Conservation (phyloP, 306 rosid genomes). For the Phaseolus lunatus region DNA sequence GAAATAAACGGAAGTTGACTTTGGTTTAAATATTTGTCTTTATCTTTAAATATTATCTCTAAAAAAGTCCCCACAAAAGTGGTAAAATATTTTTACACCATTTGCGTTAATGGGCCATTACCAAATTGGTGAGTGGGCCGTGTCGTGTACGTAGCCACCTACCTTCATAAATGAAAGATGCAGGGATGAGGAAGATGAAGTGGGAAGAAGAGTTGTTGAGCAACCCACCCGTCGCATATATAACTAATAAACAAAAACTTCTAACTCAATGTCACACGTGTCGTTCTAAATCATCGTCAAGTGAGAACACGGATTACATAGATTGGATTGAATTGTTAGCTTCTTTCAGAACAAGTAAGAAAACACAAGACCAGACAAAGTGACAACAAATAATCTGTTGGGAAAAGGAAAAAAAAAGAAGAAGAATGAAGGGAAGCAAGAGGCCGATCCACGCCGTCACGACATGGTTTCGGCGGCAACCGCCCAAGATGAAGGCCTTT, state of each 20-base stretch:
- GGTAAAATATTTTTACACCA: not conserved
- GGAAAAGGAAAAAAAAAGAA: not conserved
- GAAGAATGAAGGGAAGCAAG: constrained; percentile 57
- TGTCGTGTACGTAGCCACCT: not conserved
- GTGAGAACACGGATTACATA: not conserved
- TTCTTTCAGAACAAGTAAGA: not conserved
- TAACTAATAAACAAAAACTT: constrained; percentile 11
- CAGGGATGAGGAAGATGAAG: not conserved
- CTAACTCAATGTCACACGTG: constrained; percentile 34
- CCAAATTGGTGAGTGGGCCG: not conserved
- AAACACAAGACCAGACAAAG: not conserved
- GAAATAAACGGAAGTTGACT: not conserved
- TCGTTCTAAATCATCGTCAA: not conserved
- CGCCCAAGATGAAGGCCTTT: constrained; percentile 70
- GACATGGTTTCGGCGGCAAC: constrained; percentile 70
- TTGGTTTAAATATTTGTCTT: too few species aligned
- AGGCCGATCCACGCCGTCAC: constrained; percentile 59
- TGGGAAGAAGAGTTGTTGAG: constrained; percentile 24
- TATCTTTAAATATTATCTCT: too few species aligned
- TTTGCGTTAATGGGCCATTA: not conserved
- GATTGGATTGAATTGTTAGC: not conserved
- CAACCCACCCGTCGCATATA: constrained; percentile 44
- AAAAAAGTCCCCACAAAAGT: not conserved
- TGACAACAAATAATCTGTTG: not conserved
- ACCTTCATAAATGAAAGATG: not conserved